These are phyloP conservation scores for Dendrostoma leiphaemia DNA, from an alignment of 2,329 filamentous ascomycete species.

Conservation along the genomic window DNA sequence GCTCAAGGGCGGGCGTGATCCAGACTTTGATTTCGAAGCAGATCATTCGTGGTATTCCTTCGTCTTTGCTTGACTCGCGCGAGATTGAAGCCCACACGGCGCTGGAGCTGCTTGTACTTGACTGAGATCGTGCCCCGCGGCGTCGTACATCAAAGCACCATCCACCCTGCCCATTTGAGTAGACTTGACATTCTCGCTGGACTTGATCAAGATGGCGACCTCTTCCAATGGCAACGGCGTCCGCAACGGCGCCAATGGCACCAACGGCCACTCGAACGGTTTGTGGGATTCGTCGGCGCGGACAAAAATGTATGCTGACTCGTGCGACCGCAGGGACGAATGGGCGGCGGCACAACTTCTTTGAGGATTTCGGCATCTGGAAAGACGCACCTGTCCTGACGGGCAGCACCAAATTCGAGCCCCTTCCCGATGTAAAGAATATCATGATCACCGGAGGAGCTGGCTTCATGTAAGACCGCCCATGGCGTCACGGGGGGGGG, in stretches of 20 bases:
- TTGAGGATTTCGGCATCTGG: slow-evolving; percentile 65
- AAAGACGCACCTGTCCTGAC: slow-evolving; percentile 67
- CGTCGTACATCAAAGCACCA: neutral
- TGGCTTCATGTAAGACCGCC: slow-evolving; percentile 85
- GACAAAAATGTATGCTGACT: neutral
- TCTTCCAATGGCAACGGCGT: neutral
- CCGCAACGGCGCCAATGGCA: neutral
- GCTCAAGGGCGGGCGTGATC: neutral
- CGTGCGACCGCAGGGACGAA: slow-evolving; percentile 17
- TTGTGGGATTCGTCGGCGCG: neutral
- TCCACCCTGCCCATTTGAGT: too few relatives aligned
- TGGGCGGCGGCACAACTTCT: slow-evolving; percentile 39
- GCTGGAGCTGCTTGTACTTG: slow-evolving; percentile 12
- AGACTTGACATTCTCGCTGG: neutral
- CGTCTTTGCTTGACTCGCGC: neutral
- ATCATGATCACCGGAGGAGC: slow-evolving; percentile 83
- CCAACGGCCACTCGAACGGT: slow-evolving; percentile 7
- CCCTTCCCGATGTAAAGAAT: slow-evolving; percentile 68
- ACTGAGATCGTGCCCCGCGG: slow-evolving; percentile 4
- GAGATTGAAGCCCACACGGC: neutral
- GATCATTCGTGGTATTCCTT: too few relatives aligned
- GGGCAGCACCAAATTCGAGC: slow-evolving; percentile 69
- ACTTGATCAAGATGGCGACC: slow-evolving; percentile 10
- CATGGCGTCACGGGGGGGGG: too few relatives aligned
- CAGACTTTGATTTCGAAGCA: too few relatives aligned